Evolutionary conservation across 345 rosid species (phyloP).

Genomic region (Euclidium syriacum): DNA sequence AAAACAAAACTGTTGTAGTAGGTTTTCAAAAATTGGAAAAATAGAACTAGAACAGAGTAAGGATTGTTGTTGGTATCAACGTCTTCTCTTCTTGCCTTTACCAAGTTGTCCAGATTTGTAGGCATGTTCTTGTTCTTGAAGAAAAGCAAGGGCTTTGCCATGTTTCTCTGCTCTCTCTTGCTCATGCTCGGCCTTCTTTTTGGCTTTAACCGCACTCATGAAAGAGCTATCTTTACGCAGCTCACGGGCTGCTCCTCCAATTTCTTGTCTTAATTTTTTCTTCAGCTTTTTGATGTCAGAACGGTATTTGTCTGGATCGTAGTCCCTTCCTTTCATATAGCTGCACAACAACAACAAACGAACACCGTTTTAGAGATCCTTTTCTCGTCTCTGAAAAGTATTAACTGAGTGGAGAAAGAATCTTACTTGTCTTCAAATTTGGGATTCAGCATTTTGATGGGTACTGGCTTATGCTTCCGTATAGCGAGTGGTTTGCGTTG

Average conservation of each 20-base stretch:
- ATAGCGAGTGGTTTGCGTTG: conserved; percentile 70
- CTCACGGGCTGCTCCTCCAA: conserved; percentile 75
- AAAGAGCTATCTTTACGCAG: conserved; percentile 62
- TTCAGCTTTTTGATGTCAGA: conserved; percentile 62
- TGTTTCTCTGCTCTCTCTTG: conserved; percentile 68
- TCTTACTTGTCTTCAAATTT: conserved; percentile 75
- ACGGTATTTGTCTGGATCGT: conserved; percentile 81
- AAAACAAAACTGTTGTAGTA: conserved; percentile 13
- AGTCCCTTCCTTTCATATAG: conserved; percentile 81
- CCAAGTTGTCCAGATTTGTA: conserved; percentile 87
- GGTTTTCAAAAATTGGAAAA: neutral
- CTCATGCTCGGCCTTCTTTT: conserved; percentile 40
- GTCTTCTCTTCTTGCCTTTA: conserved; percentile 44
- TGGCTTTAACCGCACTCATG: conserved; percentile 48
- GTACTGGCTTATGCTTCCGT: conserved; percentile 72
- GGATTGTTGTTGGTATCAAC: conserved; percentile 9
- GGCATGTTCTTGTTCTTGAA: conserved; percentile 91
- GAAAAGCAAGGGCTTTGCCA: conserved; percentile 69
- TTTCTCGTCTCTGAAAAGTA: neutral
- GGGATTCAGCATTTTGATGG: conserved; percentile 66
- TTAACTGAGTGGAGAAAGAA: neutral
- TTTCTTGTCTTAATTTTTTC: conserved; percentile 51
- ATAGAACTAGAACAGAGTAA: neutral
- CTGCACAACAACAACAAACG: conserved; percentile 49
- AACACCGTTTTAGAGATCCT: neutral